Conservation (phyloP, 225 moss, liverwort and hornwort genomes). For the Pseudisothecium myosuroides region DNA sequence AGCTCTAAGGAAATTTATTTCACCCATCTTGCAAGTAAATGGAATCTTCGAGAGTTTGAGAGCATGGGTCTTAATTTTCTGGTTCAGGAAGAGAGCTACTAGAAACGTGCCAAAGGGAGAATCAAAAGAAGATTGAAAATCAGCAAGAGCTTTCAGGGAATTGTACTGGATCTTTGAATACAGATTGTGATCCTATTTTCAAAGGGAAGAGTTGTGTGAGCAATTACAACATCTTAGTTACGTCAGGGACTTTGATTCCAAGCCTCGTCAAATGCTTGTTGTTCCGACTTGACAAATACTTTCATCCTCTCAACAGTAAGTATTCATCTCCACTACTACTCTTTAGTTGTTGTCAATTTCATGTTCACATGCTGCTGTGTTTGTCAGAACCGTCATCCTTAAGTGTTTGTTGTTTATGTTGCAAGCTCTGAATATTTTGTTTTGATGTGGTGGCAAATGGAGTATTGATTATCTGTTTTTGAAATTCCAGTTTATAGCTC, state of each 20-base stretch:
- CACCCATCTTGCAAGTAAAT: not conserved
- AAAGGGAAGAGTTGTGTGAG: not conserved
- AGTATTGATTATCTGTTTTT: not conserved
- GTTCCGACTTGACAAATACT: slow-evolving; percentile 29
- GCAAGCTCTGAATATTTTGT: not conserved
- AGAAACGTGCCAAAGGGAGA: slow-evolving; percentile 2
- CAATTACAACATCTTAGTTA: slow-evolving; percentile 34
- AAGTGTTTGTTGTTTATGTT: not conserved
- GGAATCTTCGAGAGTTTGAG: not conserved
- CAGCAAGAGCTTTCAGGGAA: not conserved
- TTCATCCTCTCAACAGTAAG: slow-evolving; percentile 39
- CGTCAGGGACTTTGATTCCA: slow-evolving; percentile 36
- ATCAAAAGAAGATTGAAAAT: slow-evolving; percentile 1
- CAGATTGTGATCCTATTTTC: slow-evolving; percentile 9
- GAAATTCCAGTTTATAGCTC: slow-evolving; percentile 39
- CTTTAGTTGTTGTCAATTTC: not conserved
- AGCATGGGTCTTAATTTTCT: not conserved
- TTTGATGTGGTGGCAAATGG: not conserved
- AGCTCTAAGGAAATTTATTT: not conserved
- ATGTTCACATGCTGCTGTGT: not conserved
- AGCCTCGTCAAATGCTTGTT: slow-evolving; percentile 42
- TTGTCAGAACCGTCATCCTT: not conserved
- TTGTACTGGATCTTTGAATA: not conserved
- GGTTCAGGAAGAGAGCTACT: slow-evolving; percentile 18
- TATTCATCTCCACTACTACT: not conserved